Evolutionary conservation across 805 yeast genomes (phyloP), one percentile per base, ranked within the genome.

Genomic region (Ascoidea asiatica): DNA sequence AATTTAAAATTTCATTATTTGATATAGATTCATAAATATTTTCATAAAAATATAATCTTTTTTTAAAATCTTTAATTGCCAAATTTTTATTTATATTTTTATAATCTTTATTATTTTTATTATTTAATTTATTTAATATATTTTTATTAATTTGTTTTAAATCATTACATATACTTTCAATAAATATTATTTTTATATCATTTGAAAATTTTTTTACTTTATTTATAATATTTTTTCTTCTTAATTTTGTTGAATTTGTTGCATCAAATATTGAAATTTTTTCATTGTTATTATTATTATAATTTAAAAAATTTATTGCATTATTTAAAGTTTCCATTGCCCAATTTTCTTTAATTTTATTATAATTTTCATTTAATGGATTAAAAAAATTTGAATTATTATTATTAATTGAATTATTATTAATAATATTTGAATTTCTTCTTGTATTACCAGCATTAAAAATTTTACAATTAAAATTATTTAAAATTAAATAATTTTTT

Each of bases 371-470:
- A 44, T 66, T 61, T 15, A 48, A 46, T 35, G 65, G 67, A 51
- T 67, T 67, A 50, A 72, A 72, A 47, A 71, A 64, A 42, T 43
- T 54, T 2, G 67, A 62, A 21, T 49, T 52, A 36, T 46, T 40
- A 5, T 35, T 19, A 21, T 43, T 38, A 4, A 20, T n/a, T 4
- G 13, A 42, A 6, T 39, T 33, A 33, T 20, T 15, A n/a, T 17
- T 19, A 29, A 6, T 33, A 20, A 11, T 18, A 13, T 37, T 35
- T 47, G 72, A 71, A 53, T 65, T 67, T 52, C 87, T 62, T 57
- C 87, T 60, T 5, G 79, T 77, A 55, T 77, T 76, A 1, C 87
- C 87, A 36, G 79, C 87, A 55, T 79, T 79, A 64, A 79, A 79
- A 11, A 78, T 76, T 46, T 75, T 63, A 51, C 81, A 75, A 50